Percentiles rank a stretch among this genome's conserved stretches.
These are phyloP conservation scores for Helminthosporium solani DNA, from an alignment of 2,329 filamentous ascomycete genomes.

Conservation along the genomic window DNA sequence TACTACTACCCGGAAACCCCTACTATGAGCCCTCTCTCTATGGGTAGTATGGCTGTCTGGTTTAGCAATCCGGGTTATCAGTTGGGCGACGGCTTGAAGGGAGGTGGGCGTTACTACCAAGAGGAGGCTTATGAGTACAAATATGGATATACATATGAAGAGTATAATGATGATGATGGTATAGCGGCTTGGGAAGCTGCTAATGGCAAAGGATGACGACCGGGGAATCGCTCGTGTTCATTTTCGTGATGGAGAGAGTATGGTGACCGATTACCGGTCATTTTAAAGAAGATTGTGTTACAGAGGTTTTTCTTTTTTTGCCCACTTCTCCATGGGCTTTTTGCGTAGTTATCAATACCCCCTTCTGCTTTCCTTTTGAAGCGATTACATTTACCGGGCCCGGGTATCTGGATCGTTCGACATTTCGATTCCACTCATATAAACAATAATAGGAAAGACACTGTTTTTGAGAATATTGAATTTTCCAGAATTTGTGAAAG, in stretches of 20 bases:
- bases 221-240: too few species aligned
- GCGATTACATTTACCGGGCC: too few species aligned
- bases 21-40: constrained; percentile 21
- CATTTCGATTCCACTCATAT: too few species aligned
- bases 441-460: too few species aligned
- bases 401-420: too few species aligned
- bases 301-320: not conserved
- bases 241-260: too few species aligned
- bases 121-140: constrained; percentile 14
- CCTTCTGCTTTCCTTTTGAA: not conserved
- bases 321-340: not conserved
- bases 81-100: constrained; percentile 32
- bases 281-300: too few species aligned
- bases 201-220: not conserved
- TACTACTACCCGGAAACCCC: constrained; percentile 6
- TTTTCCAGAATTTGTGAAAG: too few species aligned
- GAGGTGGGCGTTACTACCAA: constrained; percentile 12
- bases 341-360: not conserved
- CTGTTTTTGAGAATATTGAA: too few species aligned
- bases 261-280: too few species aligned
- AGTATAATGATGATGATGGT: not conserved
- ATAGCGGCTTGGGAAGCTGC: constrained; percentile 1
- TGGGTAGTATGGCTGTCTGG: constrained; percentile 36
- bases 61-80: constrained; percentile 37
- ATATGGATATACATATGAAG: constrained; percentile 14